These are phyloP conservation scores for Hordeum vulgare DNA, from an alignment of 176 grass and related monocot species.

Conservation along the genomic window DNA sequence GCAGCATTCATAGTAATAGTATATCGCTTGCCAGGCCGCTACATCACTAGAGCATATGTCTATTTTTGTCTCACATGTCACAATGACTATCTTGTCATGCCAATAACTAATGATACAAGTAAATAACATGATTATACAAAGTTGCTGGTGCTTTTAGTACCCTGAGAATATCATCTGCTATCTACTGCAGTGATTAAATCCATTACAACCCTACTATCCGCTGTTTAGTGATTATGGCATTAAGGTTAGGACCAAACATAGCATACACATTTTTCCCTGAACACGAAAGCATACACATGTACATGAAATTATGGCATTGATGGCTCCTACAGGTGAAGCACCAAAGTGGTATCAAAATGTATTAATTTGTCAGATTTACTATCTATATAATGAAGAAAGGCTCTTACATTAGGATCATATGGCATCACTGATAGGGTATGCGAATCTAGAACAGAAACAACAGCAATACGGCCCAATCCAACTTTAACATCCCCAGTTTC, in stretches of 20 bases:
- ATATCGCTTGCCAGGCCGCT: too few relatives aligned
- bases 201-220: neutral
- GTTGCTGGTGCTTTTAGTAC: neutral
- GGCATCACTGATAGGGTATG: constrained; percentile 88
- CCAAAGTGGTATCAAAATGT: neutral
- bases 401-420: constrained; percentile 85
- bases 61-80: neutral
- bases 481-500: constrained; percentile 63
- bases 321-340: neutral
- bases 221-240: neutral
- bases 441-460: constrained; percentile 89
- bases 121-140: neutral
- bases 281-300: neutral
- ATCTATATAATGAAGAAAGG: neutral
- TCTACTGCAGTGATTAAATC: neutral
- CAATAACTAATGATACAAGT: neutral
- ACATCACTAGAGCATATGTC: neutral
- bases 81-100: neutral
- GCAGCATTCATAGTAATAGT: too few relatives aligned
- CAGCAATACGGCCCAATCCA: constrained; percentile 64
- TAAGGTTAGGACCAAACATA: neutral
- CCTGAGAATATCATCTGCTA: neutral
- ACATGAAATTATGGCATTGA: neutral
- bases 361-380: neutral
- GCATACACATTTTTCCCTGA: neutral